Base-by-base conservation (phyloP, 306 rosid genomes). In the Potentilla sterilis region DNA sequence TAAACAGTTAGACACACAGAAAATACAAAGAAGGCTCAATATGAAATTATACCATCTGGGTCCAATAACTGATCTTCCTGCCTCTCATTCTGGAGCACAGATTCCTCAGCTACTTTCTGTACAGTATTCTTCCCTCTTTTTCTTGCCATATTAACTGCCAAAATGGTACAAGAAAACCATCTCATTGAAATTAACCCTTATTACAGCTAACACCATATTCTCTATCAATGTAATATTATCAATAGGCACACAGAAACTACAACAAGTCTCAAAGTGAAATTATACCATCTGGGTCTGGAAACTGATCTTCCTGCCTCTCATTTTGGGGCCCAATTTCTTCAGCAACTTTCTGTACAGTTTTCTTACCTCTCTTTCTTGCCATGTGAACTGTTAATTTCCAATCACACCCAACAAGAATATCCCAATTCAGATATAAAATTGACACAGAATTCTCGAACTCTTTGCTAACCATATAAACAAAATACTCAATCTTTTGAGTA, bases 211-310 rank as follows among this genome's bases (percentile, higher is more conserved):
- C 28, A 43, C 18, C n/a, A 68, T 66, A 18, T 62, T 64, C 14
- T 18, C 49, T 49, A 24, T n/a, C 2, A 13, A 51, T 34, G 9
- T 54, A 67, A 6, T 40, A 28, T 7, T 35, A 52, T 1, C 34
- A 49, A 4, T 52, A 54, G 66, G 37, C 3, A 41, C 34, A 52
- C 15, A 10, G 37, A 7, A 19, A 32, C 21, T 38, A 38, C 48
- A 59, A 10, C 9, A 69, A 2, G 38, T 28, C 3, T 5, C 14
- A 66, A 32, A 40, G 12, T 16, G 40, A 57, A 69, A 37, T 15
- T 37, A 11, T 75, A 86, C 98, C 91, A 80, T 93, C 85, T 49
- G 80, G 85, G 79, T 89, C 90, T 1, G 82, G 51, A 68, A 85
- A 83, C 35, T 79, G 76, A 82, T 83, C 79, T 44, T 62, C 52